Evolutionary conservation across 2,329 filamentous ascomycete genomes (phyloP).

Genomic region (Ceratocystis papillata): DNA sequence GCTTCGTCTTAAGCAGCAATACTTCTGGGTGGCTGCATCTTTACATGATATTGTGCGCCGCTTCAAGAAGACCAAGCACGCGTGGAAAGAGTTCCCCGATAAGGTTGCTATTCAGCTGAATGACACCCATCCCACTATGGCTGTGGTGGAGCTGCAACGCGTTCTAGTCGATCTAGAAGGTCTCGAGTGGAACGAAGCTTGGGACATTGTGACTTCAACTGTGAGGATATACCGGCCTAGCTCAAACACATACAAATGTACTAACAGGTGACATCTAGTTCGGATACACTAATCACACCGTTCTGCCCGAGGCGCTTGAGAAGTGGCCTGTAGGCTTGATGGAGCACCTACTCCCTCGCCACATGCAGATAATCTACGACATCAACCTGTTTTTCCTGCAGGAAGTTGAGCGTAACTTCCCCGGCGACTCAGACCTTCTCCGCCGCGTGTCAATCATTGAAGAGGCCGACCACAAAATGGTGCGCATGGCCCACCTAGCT

Average conservation of each 20-base stretch:
- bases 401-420: constrained; percentile 78
- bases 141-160: constrained; percentile 89
- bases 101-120: constrained; percentile 97
- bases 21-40: constrained; percentile 98
- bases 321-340: constrained; percentile 94
- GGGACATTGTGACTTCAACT: constrained; percentile 64
- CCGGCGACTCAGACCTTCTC: constrained; percentile 78
- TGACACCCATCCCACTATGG: constrained; percentile 92
- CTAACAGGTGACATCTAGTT: constrained; percentile 41
- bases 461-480: constrained; percentile 93
- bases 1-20: constrained; percentile 94
- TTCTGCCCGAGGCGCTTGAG: constrained; percentile 90
- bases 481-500: constrained; percentile 91
- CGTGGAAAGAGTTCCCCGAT: constrained; percentile 85
- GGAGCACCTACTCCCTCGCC: constrained; percentile 84
- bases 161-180: constrained; percentile 84
- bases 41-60: constrained; percentile 91
- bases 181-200: constrained; percentile 85
- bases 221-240: constrained; percentile 35
- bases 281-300: constrained; percentile 97
- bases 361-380: constrained; percentile 95
- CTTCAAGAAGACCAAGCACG: constrained; percentile 92
- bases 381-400: constrained; percentile 95
- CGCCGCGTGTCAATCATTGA: constrained; percentile 90
- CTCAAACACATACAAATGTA: constrained; percentile 20